A percentile compares a stretch with the other conserved stretches of the same genome.
Evolutionary conservation across 306 rosid genomes (phyloP).

Genomic region (Alnus glutinosa): DNA sequence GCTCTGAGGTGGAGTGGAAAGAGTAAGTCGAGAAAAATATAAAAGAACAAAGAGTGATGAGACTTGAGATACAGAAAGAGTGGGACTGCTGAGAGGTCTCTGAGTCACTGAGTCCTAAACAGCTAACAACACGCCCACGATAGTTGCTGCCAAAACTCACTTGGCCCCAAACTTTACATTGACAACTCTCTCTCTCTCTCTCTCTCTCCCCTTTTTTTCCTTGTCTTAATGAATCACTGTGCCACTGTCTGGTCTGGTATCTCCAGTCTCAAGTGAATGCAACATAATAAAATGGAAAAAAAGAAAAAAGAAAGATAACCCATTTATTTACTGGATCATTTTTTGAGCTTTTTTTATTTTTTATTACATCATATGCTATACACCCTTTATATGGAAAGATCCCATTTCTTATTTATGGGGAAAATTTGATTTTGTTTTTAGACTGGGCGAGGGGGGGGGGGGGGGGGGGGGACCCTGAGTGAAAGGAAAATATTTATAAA

Average conservation of each 20-base stretch:
- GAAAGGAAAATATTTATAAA: slow-evolving; percentile 48
- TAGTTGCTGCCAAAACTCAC: slow-evolving; percentile 41
- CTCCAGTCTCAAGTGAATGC: neutral
- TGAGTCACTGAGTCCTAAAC: slow-evolving; percentile 53
- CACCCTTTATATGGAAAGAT: too few species aligned
- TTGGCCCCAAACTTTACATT: slow-evolving; percentile 24
- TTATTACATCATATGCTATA: too few species aligned
- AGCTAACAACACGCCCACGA: slow-evolving; percentile 56
- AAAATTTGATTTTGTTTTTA: too few species aligned
- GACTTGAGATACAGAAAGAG: slow-evolving; percentile 53
- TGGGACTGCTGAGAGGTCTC: slow-evolving; percentile 27
- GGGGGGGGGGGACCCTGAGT: slow-evolving; percentile 59
- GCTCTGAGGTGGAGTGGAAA: slow-evolving; percentile 8
- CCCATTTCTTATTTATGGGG: too few species aligned
- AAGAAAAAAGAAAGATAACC: neutral
- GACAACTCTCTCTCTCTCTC: slow-evolving; percentile 15
- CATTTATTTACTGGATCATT: neutral
- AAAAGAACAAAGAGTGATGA: slow-evolving; percentile 37
- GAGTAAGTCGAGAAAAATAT: slow-evolving; percentile 5
- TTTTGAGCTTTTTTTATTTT: neutral
- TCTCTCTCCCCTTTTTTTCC: neutral
- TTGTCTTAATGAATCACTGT: slow-evolving; percentile 6
- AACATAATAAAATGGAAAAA: neutral
- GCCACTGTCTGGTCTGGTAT: slow-evolving; percentile 2
- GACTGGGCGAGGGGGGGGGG: slow-evolving; percentile 47